These are phyloP conservation scores for Cyclanthera cordifolia DNA, from an alignment of 306 rosid species.

Conservation along the genomic window DNA sequence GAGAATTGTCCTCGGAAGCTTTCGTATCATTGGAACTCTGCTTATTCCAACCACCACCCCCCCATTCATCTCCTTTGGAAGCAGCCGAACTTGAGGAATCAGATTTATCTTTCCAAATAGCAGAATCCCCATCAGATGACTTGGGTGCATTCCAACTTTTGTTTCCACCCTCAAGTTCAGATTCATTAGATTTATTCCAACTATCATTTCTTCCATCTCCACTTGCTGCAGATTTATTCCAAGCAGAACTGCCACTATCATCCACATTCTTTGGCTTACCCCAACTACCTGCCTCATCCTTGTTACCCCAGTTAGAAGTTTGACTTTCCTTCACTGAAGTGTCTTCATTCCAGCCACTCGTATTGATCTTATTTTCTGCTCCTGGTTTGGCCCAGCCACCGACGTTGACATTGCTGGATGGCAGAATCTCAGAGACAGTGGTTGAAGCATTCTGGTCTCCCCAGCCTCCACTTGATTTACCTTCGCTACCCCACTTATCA, in stretches of 20 bases:
- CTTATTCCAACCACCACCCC: not conserved
- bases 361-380: conserved; percentile 3
- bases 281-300: conserved; percentile 17
- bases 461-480: conserved; percentile 11
- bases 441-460: conserved; percentile 13
- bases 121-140: conserved; percentile 12
- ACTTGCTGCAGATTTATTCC: conserved; percentile 4
- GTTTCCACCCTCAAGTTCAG: conserved; percentile 8
- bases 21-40: conserved; percentile 1
- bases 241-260: conserved; percentile 14
- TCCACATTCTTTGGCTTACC: conserved; percentile 12
- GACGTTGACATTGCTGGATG: conserved; percentile 6
- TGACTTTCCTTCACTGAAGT: conserved; percentile 6
- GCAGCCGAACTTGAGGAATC: conserved; percentile 4
- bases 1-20: conserved; percentile 1
- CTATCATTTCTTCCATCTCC: not conserved
- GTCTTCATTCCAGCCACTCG: conserved; percentile 13
- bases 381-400: conserved; percentile 10
- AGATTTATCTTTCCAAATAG: not conserved
- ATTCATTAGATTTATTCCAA: conserved; percentile 1
- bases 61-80: conserved; percentile 1
- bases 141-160: conserved; percentile 9
- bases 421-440: conserved; percentile 1
- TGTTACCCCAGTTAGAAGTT: conserved; percentile 3
- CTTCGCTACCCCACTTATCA: conserved; percentile 13